Evolutionary conservation across 2,329 filamentous ascomycete species (phyloP), one percentile per base, ranked within the genome.

Genomic region (Penicillium sp.): DNA sequence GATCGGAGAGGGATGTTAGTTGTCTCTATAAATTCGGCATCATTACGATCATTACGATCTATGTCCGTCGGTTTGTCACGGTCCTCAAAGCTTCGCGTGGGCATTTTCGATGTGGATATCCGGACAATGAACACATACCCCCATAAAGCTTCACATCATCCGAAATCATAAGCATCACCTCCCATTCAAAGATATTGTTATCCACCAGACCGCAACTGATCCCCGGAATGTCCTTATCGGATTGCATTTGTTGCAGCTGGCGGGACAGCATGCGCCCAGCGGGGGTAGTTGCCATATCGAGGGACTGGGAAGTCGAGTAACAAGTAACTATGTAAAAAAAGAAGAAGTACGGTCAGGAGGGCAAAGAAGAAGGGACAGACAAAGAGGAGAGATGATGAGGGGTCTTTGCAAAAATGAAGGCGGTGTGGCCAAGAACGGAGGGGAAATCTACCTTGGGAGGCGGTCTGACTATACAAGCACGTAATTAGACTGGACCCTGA

Each of bases 161-260:
- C 58, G 86, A 91, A 62, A 97, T 93, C 93, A 99, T 97, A 57
- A 99, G 85, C 89, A 97, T 96, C 18, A 97, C 92, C 75, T 97
- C 92, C 94, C 94, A 99, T 78, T 96, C 89, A 63, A 97, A 97
- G 9, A 97, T 86, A 71, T 96, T 88, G 72, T 89, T 89, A 67
- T 88, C 86, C 48, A 92, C 86, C 41, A 99, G 79, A 0, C 94
- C 94, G 67, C 91, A 96, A 58, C 92, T 97, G 69, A 97, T 96
- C 49, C 93, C 94, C 0, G 91, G 91, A 44, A 97, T 88, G 74
- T 96, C 92, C 71, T 92, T 93, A 72, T 90, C 88, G 22, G 83
- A 86, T 76, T 96, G 90, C 85, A 99, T 97, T 72, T 95, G 88
- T 79, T 96, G 96, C 61, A 97, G 85, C 77, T 97, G 93, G 53